phyloP scores from a whole-genome alignment of 345 rosid species.

The Corchorus olitorius region DNA sequence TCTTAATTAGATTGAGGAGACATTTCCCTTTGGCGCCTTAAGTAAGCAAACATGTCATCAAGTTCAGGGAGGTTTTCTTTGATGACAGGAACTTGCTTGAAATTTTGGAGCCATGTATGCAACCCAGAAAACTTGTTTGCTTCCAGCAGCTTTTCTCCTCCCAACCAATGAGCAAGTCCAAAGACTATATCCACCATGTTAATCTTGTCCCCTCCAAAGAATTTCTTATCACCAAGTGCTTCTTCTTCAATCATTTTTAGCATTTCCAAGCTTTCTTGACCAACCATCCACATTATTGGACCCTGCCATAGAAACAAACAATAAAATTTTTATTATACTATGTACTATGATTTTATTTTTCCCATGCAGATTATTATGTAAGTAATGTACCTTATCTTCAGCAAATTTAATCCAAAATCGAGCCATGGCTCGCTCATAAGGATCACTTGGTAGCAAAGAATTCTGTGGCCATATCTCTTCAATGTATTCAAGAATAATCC shows the following conservation, averaged over 20 bases:
- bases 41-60: slow-evolving; percentile 7
- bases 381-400: slow-evolving; percentile 30
- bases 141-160: slow-evolving; percentile 1
- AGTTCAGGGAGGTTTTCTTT: slow-evolving; percentile 20
- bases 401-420: slow-evolving; percentile 35
- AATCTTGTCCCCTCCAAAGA: slow-evolving; percentile 23
- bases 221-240: slow-evolving; percentile 18
- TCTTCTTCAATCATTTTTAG: slow-evolving; percentile 17
- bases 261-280: slow-evolving; percentile 18
- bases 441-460: slow-evolving; percentile 31
- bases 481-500: slow-evolving; percentile 34
- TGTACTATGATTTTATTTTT: no score
- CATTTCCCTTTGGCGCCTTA: not conserved
- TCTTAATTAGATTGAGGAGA: not conserved
- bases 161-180: slow-evolving; percentile 17
- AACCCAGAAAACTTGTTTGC: slow-evolving; percentile 19
- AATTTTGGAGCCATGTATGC: slow-evolving; percentile 18
- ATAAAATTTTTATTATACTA: no score
- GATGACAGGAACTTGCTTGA: slow-evolving; percentile 8
- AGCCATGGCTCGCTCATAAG: slow-evolving; percentile 31
- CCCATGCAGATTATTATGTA: not conserved
- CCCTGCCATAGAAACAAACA: slow-evolving; percentile 9
- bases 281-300: slow-evolving; percentile 16
- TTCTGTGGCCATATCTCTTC: slow-evolving; percentile 39
- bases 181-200: slow-evolving; percentile 28